Evolutionary conservation across 2,329 filamentous ascomycete genomes (phyloP), one percentile per base, ranked within the genome.

Genomic region (Fusarium pininemorale): DNA sequence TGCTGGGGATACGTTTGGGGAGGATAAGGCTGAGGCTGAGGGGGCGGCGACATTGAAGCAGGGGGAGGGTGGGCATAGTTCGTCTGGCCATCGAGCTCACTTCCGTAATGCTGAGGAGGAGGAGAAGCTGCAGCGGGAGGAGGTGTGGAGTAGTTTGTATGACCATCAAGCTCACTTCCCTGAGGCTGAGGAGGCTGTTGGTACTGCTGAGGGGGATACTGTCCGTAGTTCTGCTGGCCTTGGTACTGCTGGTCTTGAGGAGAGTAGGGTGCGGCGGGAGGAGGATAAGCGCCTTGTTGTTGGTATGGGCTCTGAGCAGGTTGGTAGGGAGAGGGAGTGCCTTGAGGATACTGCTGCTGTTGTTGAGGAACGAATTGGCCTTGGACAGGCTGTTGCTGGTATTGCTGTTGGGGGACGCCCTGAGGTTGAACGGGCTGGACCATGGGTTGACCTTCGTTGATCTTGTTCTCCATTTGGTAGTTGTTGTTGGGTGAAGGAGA

Each of bases 391-490:
- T 63, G 72, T 56, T 74, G 72, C 35, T 79, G 78, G 32, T 72
- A 76, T 55, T 78, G 78, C 59, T 80, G 78, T 1, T 70, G 67
- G 13, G 69, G 53, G 61, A 71, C 55, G 62, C 65, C 53, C 9
- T 69, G 69, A 7, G 51, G 71, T 12, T 75, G 75, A 32, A 59
- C 24, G 2, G 72, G 57, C 28, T 77, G 72, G 44, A 77, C 47
- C 58, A 74, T 68, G 37, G 78, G 75, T 39, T 73, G 74, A 5
- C 75, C 48, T 73, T 79, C 77, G 14, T 77, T 74, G 16, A 73
- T 55, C 78, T 82, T 83, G 70, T 69, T 72, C 74, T 84, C 81
- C 79, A 82, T 81, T 69, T 81, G 80, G 71, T 80, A 78, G 50
- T 74, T 79, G 68, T 79, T 74, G 62, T 69, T 73, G 24, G 69